Evolutionary conservation across 495 filamentous ascomycete genomes (phyloP).

Genomic region (Penicillium atrosanguineum): DNA sequence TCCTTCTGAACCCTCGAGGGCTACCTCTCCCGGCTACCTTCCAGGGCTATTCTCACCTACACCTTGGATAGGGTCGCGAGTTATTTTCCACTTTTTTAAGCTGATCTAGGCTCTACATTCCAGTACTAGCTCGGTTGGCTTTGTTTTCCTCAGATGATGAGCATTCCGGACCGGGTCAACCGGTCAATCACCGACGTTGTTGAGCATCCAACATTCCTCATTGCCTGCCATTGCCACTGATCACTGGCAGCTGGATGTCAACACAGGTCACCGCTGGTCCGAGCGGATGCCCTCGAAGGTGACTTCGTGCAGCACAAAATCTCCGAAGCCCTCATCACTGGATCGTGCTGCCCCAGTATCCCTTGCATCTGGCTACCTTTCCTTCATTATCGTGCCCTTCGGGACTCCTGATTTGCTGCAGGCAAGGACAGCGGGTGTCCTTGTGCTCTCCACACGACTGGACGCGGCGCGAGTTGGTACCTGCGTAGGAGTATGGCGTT

Average conservation of each 20-base stretch:
- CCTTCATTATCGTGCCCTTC: constrained; percentile 35
- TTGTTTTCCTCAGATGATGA: constrained; percentile 8
- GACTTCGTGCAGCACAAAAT: constrained; percentile 37
- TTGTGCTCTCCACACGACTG: constrained; percentile 27
- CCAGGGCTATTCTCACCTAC: not conserved
- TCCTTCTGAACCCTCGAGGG: constrained; percentile 13
- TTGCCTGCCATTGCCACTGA: constrained; percentile 28
- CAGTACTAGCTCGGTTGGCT: constrained; percentile 13
- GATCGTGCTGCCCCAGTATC: constrained; percentile 37
- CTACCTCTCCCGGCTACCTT: too few relatives aligned
- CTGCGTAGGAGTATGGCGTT: constrained; percentile 39
- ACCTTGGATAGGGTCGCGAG: constrained; percentile 21
- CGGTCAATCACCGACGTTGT: constrained; percentile 20
- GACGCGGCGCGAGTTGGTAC: constrained; percentile 33
- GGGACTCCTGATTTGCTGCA: constrained; percentile 45
- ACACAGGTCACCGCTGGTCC: constrained; percentile 26
- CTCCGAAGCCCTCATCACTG: constrained; percentile 42
- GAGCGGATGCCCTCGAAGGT: constrained; percentile 18
- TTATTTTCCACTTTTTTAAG: constrained; percentile 9
- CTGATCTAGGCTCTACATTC: constrained; percentile 38
- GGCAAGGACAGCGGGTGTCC: constrained; percentile 34
- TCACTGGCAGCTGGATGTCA: constrained; percentile 20
- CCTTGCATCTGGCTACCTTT: constrained; percentile 40
- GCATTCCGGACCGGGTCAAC: constrained; percentile 26
- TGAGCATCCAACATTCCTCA: constrained; percentile 38